Evolutionary conservation across 768 basidiomycete genomes (phyloP), one percentile per base, ranked within the genome.

Genomic region (Rhizopogon rudus): DNA sequence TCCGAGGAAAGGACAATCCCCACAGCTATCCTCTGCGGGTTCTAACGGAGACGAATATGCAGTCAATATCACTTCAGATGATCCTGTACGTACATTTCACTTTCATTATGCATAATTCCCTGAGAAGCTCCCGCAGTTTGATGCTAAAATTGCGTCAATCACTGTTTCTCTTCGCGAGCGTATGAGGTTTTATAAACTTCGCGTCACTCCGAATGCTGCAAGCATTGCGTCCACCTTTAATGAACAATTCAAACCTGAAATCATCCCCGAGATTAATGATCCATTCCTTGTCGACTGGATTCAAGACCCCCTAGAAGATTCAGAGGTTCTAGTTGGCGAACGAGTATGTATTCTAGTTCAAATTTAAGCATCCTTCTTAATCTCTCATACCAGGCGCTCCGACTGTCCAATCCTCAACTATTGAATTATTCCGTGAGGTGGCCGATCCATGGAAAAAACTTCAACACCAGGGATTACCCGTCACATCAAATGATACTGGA

Each of bases 251-350:
- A 82, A 83, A 65, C 88, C 92, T 2, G 91, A 95, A 65, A 81
- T 81, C n/a, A 91, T 98, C 39, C 79, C 84, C 6, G 91, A 93
- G 58, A 78, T 82, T 48, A 92, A 92, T 62, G 95, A 96, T 65
- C 84, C 87, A 10, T 89, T 83, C 66, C 76, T 82, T 43, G 78
- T 92, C 9, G 89, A 95, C 49, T 98, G 95, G 95, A 86, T 93
- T 29, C 79, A 82, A 20, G 70, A 75, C 1, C 71, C 76, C 14
- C 66, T 71, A 13, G 78, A 83, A 28, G 80, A 83, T 22, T 52
- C 61, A 39, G 46, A 33, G 14, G 74, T 78, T 50, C 68, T 88
- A 28, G 76, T 91, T 31, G 93, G 93, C 5, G 89, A 91, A 54
- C 78, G 84, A 73, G 91, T 83, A 63, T 49, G 65, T 58, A 12